Evolutionary conservation across 1,139 yeast genomes (phyloP), one percentile per base, ranked within the genome.

Genomic region (Hemisphaericaspora subhashii): DNA sequence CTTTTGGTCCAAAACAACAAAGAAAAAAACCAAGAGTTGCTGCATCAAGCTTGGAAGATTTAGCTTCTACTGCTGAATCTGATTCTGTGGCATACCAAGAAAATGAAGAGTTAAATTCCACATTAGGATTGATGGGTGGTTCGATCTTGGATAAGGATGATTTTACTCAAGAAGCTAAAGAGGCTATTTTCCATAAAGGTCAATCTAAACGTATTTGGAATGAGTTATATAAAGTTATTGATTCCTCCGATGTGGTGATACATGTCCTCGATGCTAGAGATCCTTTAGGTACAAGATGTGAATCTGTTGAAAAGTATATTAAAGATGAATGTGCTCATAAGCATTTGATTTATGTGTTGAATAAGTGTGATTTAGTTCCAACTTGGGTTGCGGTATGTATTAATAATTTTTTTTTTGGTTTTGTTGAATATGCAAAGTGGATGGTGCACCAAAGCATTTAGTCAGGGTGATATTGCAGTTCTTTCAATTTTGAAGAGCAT

Each of bases 191-290:
- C 74, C 83, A 84, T 58, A 92, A 92, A 62, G 98, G 98, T 54
- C 98, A 92, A 68, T 89, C 97, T 39, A 92, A 92, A 67, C 86
- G 98, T 71, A 92, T 92, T 54, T 92, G 98, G 98, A 92, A 92
- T 63, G 98, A 92, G 62, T 74, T 92, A 45, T 92, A 92, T 66
- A 92, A 92, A 61, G 97, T 92, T 39, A 90, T 92, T 54, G 98
- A 92, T 64, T 92, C 98, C 8, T 62, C 97, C 1, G 98, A 92
- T 68, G 98, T 92, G 38, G 95, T 92, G 31, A 86, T 92, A 45
- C 98, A 92, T 55, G 98, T 90, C 12, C 71, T 92, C 45, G 98
- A 92, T 67, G 98, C 98, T 4, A 83, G 98, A 67, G 97, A 92
- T 69, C 98, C 98, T 20, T 62, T 88, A 50, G 98, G 98, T 37